Evolutionary conservation across 2,329 filamentous ascomycete species (phyloP), one percentile per base, ranked within the genome.

Genomic region (Juglanconis oblonga): DNA sequence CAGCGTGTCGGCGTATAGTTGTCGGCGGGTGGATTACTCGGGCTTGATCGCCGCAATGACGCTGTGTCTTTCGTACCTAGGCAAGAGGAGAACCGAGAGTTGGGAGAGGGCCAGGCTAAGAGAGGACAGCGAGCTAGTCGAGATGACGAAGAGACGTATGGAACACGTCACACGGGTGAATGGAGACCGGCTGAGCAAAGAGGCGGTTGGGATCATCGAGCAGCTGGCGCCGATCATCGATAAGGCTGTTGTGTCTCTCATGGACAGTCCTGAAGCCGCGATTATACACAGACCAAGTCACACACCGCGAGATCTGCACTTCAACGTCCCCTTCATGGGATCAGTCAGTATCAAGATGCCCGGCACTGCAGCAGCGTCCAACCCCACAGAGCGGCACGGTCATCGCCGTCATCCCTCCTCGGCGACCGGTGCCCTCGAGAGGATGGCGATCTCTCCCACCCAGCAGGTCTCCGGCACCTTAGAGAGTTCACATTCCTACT

Each of bases 11-110:
- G 67, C 73, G 3, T 73, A 72, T 51, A 75, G 75, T 17, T 81
- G 78, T 44, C 78, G 81, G 0, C 79, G 81, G 51, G 72, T 79
- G 17, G 81, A 85, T 67, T 85, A 82, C 63, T 74, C 79, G 2
- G 77, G 79, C 0, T 73, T 84, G 4, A 78, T 83, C 1, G 81
- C 80, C 0, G 75, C 77, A 40, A 79, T 81, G 72, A 79, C 80
- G 0, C 71, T 85, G 3, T 73, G 82, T 32, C 70, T 84, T 0
- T 78, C 79, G 0, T 80, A 85, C 62, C 73, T 84, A 1, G 75
- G 77, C 11, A 74, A 69, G 33, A 65, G 56, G 4, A 64, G 56
- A 1, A 47, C 55, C 1, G 57, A 63, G 38, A 38, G 49, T 4
- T 60, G 63, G 38, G 56, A 59, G 61, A 24, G 68, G 62, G 64